Conservation (phyloP, 805 yeast species). For the Kodamaea lidongshanica region DNA sequence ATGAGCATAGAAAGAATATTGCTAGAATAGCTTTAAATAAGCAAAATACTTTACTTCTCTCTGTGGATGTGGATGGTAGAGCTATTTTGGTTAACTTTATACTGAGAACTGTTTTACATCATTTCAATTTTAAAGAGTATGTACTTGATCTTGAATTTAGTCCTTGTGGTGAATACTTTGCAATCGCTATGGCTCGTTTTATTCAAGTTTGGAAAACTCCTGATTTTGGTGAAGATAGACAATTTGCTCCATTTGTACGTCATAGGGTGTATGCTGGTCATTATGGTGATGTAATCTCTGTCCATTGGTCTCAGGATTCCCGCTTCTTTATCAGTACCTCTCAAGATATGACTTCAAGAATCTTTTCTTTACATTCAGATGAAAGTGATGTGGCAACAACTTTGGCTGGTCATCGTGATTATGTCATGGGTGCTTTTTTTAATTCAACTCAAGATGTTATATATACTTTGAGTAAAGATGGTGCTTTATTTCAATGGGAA, state of each 20-base stretch:
- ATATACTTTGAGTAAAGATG: conserved; percentile 89
- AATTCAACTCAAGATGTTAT: conserved; percentile 82
- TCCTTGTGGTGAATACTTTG: conserved; percentile 83
- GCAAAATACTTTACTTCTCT: conserved; percentile 71
- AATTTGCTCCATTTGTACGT: conserved; percentile 93
- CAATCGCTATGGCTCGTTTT: conserved; percentile 74
- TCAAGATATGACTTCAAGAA: conserved; percentile 82
- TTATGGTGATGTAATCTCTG: conserved; percentile 67
- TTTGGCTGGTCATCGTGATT: conserved; percentile 87
- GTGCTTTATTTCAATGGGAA: conserved; percentile 91
- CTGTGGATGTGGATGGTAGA: conserved; percentile 88
- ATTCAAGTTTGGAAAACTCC: conserved; percentile 95
- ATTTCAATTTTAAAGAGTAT: conserved; percentile 82
- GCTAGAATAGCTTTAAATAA: conserved; percentile 73
- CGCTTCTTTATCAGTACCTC: conserved; percentile 81
- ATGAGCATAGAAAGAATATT: conserved; percentile 86
- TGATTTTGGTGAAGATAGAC: conserved; percentile 69
- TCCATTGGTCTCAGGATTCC: conserved; percentile 89
- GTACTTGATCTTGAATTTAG: conserved; percentile 76
- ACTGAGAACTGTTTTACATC: conserved; percentile 81
- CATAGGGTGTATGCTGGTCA: conserved; percentile 91
- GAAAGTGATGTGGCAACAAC: conserved; percentile 71
- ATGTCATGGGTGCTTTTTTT: conserved; percentile 82
- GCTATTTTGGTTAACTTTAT: conserved; percentile 85
- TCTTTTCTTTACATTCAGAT: conserved; percentile 70